Conservation (phyloP, 768 basidiomycete species). For the Tephrocybe sp. region DNA sequence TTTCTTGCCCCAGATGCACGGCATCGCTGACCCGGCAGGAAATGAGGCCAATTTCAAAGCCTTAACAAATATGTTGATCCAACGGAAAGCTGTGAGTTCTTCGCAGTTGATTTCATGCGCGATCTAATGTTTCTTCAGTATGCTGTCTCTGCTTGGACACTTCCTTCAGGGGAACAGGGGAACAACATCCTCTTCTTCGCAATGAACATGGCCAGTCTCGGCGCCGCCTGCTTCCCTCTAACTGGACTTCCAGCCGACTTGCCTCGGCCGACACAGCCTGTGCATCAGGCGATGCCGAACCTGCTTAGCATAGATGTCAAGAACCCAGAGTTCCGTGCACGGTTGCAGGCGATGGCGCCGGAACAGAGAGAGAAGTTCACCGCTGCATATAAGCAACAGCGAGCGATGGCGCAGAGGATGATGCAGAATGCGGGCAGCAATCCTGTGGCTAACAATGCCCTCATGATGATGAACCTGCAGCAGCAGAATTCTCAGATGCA, state of each 20-base stretch:
- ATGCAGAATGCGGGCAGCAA: not conserved
- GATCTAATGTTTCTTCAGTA: constrained; percentile 28
- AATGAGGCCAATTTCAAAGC: constrained; percentile 45
- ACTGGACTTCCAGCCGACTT: constrained; percentile 41
- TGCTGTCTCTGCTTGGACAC: constrained; percentile 37
- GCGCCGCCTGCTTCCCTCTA: constrained; percentile 35
- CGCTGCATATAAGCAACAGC: constrained; percentile 6
- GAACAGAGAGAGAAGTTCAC: constrained; percentile 25
- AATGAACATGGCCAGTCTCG: constrained; percentile 19
- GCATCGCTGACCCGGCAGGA: constrained; percentile 28
- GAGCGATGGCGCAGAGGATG: constrained; percentile 12
- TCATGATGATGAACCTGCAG: constrained; percentile 11
- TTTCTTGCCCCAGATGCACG: constrained; percentile 32
- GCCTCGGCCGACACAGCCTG: constrained; percentile 21
- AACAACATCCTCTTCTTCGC: constrained; percentile 42
- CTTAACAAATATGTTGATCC: constrained; percentile 40
- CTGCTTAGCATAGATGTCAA: constrained; percentile 10
- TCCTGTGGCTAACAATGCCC: constrained; percentile 4
- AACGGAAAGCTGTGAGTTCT: constrained; percentile 45
- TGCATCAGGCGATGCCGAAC: not conserved
- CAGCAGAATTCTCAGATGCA: constrained; percentile 13
- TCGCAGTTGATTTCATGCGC: not conserved
- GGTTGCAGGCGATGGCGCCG: constrained; percentile 23
- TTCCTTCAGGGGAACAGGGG: constrained; percentile 30
- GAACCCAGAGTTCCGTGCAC: constrained; percentile 15